Evolutionary conservation across 768 basidiomycete species (phyloP), one percentile per base, ranked within the genome.

Genomic region (Termitomyces titanicus): DNA sequence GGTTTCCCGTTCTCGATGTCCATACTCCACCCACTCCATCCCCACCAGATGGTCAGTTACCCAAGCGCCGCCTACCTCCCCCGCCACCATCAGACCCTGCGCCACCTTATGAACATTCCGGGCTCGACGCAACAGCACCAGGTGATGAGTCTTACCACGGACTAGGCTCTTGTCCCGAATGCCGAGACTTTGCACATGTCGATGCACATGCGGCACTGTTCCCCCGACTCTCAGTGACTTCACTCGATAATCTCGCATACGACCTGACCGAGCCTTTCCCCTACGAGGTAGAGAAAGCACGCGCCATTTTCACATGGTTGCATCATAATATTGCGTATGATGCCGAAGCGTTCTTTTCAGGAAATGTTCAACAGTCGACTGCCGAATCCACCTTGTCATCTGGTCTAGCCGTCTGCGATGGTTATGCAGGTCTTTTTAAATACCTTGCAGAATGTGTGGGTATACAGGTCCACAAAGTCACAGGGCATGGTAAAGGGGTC

Each of bases 371-470:
- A 51, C 51, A 62, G 37, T 61, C 71, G 1, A 74, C 76, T 2
- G 66, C 76, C 17, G 70, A 73, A 43, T 68, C 70, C 7, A 76
- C 74, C 9, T 63, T 79, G 0, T 61, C 63, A 1, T 73, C 74
- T 24, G 79, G 79, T 3, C 64, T 78, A 5, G 79, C 78, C 31
- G 78, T 79, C 10, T 80, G 79, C 56, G 78, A 77, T 48, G 79
- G 79, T 17, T 79, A 79, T 59, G 74, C 78, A 3, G 76, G 75
- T 3, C 60, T 80, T 25, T 80, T 77, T 59, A 59, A 66, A 44
- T 61, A 63, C 43, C 68, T 80, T 17, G 73, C 74, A n/a, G 67
- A 72, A 52, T 57, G 63, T 11, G 70, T 72, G 9, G 76, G 75
- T 7, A 61, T 79, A 34, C 71, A 76, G 52, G 72, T 66, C 6